Evolutionary conservation across 2,329 filamentous ascomycete species (phyloP).

Genomic region (Parastagonospora nodorum): DNA sequence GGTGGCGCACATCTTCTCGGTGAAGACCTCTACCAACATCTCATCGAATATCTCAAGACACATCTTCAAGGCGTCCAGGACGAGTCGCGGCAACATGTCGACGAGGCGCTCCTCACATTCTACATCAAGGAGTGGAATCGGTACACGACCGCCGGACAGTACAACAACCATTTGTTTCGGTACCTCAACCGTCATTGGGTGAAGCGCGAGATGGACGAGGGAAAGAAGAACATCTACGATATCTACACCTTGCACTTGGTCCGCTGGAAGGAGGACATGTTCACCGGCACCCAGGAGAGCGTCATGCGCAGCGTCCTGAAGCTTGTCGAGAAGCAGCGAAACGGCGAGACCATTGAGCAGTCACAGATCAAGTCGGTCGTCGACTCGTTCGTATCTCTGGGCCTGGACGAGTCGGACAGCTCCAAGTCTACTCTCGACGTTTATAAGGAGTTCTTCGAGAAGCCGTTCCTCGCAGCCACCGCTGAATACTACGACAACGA

Average conservation of each 20-base stretch:
- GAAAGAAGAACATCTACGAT: slow-evolving; percentile 97
- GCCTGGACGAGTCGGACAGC: slow-evolving; percentile 89
- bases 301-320: slow-evolving; percentile 96
- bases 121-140: slow-evolving; percentile 97
- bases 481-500: slow-evolving; percentile 86
- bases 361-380: slow-evolving; percentile 96
- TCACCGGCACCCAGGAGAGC: slow-evolving; percentile 78
- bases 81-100: slow-evolving; percentile 77
- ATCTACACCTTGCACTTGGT: slow-evolving; percentile 97
- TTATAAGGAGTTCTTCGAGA: slow-evolving; percentile 90
- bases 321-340: slow-evolving; percentile 94
- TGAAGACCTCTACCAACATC: slow-evolving; percentile 91
- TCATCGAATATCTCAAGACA: slow-evolving; percentile 80
- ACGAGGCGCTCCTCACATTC: slow-evolving; percentile 87
- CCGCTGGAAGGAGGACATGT: slow-evolving; percentile 92
- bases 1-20: slow-evolving; percentile 93
- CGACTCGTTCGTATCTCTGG: slow-evolving; percentile 91
- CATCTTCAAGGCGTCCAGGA: slow-evolving; percentile 76
- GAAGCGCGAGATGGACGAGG: slow-evolving; percentile 97
- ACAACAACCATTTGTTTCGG: slow-evolving; percentile 94
- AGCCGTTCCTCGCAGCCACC: slow-evolving; percentile 86
- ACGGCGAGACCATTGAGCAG: slow-evolving; percentile 97
- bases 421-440: slow-evolving; percentile 95
- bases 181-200: slow-evolving; percentile 99
- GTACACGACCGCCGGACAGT: slow-evolving; percentile 94